These are phyloP conservation scores for Xylaria intraflava DNA, from an alignment of 495 filamentous ascomycete species.

Conservation along the genomic window DNA sequence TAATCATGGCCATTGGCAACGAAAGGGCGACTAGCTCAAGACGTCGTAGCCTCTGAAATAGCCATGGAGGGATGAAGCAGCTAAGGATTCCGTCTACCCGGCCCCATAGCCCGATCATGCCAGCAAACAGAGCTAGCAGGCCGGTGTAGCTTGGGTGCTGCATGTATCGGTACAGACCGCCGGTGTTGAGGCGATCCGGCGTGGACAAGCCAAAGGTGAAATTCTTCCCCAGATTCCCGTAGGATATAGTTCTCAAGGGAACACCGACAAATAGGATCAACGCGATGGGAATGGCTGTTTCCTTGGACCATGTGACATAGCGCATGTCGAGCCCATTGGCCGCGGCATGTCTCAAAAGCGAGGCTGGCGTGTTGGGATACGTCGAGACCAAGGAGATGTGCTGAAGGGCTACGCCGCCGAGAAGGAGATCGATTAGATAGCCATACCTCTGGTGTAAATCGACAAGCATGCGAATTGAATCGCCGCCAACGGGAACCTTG, in stretches of 20 bases:
- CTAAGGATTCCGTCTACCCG: conserved; percentile 22
- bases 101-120: conserved; percentile 18
- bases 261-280: conserved; percentile 28
- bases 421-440: neutral
- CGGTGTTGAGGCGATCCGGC: conserved; percentile 37
- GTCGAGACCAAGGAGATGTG: neutral
- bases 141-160: conserved; percentile 47
- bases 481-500: neutral
- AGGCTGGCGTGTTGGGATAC: conserved; percentile 24
- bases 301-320: conserved; percentile 27
- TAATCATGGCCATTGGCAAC: neutral
- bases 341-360: conserved; percentile 15
- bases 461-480: neutral
- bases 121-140: conserved; percentile 10
- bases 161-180: conserved; percentile 39
- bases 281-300: conserved; percentile 17
- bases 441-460: neutral
- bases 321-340: conserved; percentile 23
- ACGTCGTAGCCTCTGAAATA: conserved; percentile 14
- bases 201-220: conserved; percentile 44
- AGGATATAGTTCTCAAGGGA: conserved; percentile 31
- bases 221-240: conserved; percentile 34
- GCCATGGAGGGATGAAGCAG: conserved; percentile 30
- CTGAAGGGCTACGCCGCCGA: neutral
- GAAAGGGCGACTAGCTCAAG: conserved; percentile 13